These are phyloP conservation scores for Trichosporon ovoides DNA, from an alignment of 1,284 basidiomycete species.

Conservation along the genomic window DNA sequence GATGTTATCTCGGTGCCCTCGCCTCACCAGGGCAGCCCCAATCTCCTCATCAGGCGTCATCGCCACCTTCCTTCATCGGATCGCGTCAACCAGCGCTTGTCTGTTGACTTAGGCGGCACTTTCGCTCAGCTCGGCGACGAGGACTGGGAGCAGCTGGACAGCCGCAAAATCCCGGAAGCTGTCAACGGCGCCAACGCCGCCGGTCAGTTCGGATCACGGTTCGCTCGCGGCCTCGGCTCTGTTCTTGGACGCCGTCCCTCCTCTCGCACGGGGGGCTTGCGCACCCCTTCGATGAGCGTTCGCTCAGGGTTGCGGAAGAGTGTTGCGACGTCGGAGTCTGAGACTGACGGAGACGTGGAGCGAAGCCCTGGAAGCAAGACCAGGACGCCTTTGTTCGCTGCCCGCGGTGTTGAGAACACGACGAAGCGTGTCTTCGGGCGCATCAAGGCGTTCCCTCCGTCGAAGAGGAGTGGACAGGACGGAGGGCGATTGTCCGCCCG, in stretches of 20 bases:
- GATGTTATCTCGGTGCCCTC: constrained; percentile 19
- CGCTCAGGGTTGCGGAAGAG: constrained; percentile 15
- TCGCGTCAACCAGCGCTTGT: constrained; percentile 24
- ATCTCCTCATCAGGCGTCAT: constrained; percentile 21
- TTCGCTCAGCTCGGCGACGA: constrained; percentile 33
- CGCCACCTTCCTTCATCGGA: constrained; percentile 18
- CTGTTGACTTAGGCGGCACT: constrained; percentile 39
- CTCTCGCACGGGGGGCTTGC: constrained; percentile 13
- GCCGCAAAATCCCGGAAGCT: constrained; percentile 16
- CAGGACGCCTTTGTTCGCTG: constrained; percentile 18
- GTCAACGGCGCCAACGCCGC: constrained; percentile 28
- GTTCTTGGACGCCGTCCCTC: constrained; percentile 30
- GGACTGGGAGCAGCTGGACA: constrained; percentile 34
- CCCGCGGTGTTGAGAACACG: constrained; percentile 28
- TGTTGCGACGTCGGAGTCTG: constrained; percentile 17
- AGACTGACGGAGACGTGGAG: constrained; percentile 18
- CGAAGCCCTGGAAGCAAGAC: constrained; percentile 10
- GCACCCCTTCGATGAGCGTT: constrained; percentile 18
- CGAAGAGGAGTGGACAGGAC: constrained; percentile 9
- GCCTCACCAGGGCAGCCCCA: constrained; percentile 12
- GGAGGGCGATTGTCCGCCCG: neutral
- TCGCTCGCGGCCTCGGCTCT: constrained; percentile 18
- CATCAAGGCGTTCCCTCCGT: constrained; percentile 34
- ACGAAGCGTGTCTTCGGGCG: constrained; percentile 32
- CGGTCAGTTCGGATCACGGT: constrained; percentile 21